A percentile compares a stretch with the other conserved stretches of the same genome.
Evolutionary conservation across 2,329 filamentous ascomycete genomes (phyloP).

Genomic region (Trichothecium roseum): DNA sequence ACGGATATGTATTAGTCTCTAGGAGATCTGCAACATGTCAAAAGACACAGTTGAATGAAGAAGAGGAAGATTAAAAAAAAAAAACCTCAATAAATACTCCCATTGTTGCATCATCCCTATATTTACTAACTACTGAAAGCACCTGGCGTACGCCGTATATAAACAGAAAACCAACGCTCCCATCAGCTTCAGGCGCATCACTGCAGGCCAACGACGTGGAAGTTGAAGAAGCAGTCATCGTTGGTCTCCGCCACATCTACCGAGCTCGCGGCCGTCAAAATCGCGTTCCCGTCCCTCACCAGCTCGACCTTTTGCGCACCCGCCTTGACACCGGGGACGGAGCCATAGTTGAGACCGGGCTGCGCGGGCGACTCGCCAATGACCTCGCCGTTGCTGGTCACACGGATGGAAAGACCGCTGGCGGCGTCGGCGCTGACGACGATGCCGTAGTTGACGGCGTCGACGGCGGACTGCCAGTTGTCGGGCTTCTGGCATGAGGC

Average conservation of each 20-base stretch:
- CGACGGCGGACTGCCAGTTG: constrained; percentile 3
- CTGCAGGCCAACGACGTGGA: constrained; percentile 1
- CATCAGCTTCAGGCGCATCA: neutral
- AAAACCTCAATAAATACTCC: no score
- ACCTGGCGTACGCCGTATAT: no score
- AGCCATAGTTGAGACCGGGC: constrained; percentile 5
- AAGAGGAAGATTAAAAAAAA: no score
- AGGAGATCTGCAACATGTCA: no score
- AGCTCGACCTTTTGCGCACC: constrained; percentile 5
- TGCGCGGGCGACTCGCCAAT: constrained; percentile 1
- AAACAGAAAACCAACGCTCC: no score
- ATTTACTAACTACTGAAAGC: no score
- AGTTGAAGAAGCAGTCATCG: constrained; percentile 2
- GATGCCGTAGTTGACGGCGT: constrained; percentile 6
- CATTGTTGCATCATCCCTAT: no score
- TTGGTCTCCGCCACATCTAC: constrained; percentile 3
- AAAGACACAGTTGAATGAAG: no score
- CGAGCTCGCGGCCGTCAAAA: neutral
- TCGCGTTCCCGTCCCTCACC: neutral
- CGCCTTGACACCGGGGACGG: neutral
- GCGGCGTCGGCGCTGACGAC: neutral
- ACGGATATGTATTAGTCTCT: no score
- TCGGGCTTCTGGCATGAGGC: constrained; percentile 2
- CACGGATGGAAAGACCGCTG: constrained; percentile 1
- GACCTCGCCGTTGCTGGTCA: constrained; percentile 3